Percentiles rank a stretch among this genome's conserved stretches.
Evolutionary conservation across 1,284 basidiomycete species (phyloP).

Genomic region (Golubevia sp.): DNA sequence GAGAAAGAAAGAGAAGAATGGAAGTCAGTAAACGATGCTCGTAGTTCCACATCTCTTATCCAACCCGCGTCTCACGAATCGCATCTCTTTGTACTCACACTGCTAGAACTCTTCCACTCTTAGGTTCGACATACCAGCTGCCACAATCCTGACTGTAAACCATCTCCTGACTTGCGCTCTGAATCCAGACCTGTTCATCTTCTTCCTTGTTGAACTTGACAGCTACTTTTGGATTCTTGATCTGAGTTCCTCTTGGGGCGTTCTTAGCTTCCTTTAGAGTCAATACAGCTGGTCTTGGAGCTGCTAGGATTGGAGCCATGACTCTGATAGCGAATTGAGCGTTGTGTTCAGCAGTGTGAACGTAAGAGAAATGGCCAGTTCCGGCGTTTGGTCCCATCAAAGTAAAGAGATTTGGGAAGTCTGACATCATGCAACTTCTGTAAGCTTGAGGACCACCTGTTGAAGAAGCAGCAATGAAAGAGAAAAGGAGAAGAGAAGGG

Average conservation of each 20-base stretch:
- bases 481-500: neutral
- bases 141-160: neutral
- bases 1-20: neutral
- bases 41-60: too few species aligned
- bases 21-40: too few species aligned
- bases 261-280: neutral
- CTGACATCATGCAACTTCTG: constrained; percentile 33
- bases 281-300: neutral
- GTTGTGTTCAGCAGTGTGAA: constrained; percentile 25
- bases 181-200: constrained; percentile 1
- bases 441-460: constrained; percentile 28
- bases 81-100: neutral
- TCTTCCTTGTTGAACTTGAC: neutral
- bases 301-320: neutral
- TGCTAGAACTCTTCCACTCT: neutral
- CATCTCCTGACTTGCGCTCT: neutral
- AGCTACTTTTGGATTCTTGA: neutral
- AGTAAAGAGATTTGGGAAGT: constrained; percentile 52
- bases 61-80: too few species aligned
- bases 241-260: neutral
- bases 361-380: constrained; percentile 38
- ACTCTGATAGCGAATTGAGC: neutral
- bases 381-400: constrained; percentile 51
- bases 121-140: neutral
- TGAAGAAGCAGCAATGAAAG: neutral